A percentile compares a stretch with the other conserved stretches of the same genome.
phyloP scores from a whole-genome alignment of 1,284 basidiomycete genomes.

The Rhodotorula sp. region DNA sequence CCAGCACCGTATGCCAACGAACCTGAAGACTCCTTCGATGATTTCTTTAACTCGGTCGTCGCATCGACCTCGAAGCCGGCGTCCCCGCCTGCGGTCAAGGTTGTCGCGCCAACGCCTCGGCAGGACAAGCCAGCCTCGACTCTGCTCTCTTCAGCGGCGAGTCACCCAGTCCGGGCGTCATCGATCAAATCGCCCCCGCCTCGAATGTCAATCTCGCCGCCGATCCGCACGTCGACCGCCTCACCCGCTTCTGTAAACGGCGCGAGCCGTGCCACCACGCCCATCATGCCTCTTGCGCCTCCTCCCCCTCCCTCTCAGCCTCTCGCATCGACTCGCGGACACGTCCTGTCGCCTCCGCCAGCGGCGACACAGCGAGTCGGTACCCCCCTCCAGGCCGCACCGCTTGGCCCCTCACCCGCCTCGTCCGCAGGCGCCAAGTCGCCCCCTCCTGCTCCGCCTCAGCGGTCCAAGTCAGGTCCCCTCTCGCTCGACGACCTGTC shows the following conservation, averaged over 20 bases:
- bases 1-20: neutral
- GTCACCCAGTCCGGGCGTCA: neutral
- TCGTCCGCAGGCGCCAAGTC: neutral
- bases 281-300: slow-evolving; percentile 34
- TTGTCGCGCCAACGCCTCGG: neutral
- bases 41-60: slow-evolving; percentile 42
- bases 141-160: neutral
- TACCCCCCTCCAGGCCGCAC: neutral
- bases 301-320: slow-evolving; percentile 37
- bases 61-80: slow-evolving; percentile 4
- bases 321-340: slow-evolving; percentile 5
- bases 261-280: slow-evolving; percentile 4
- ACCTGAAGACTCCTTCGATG: slow-evolving; percentile 39
- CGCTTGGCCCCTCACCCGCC: neutral
- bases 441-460: neutral
- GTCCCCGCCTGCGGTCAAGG: neutral
- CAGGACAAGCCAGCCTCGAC: neutral
- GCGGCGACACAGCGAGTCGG: neutral
- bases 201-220: slow-evolving; percentile 14
- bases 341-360: neutral
- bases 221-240: slow-evolving; percentile 7
- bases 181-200: neutral
- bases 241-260: slow-evolving; percentile 10
- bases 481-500: slow-evolving; percentile 23
- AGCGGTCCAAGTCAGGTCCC: slow-evolving; percentile 7